A percentile compares a stretch with the other conserved stretches of the same genome.
These are phyloP conservation scores for Penicillium sp. DNA, from an alignment of 2,329 filamentous ascomycete species.

Conservation along the genomic window DNA sequence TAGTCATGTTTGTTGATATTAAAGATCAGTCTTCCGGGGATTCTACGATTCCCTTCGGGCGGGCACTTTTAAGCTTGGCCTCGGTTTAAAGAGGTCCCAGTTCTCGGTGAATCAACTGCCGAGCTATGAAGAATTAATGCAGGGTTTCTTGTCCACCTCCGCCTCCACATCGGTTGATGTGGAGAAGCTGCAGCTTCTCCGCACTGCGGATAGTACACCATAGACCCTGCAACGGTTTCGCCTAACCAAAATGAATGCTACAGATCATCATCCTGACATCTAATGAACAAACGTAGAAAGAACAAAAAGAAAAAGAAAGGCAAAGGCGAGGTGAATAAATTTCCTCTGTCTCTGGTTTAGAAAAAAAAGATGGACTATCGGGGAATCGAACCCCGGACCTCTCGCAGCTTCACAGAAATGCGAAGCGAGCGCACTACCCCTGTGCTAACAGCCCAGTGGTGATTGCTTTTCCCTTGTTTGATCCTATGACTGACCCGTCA, in stretches of 20 bases:
- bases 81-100: background rate
- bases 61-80: background rate
- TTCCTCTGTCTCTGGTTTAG: too few relatives aligned
- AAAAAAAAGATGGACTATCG: conserved; percentile 43
- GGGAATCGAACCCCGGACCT: conserved; percentile 52
- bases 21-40: background rate
- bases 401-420: too few relatives aligned
- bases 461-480: too few relatives aligned
- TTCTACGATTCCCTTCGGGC: background rate
- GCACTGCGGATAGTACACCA: background rate
- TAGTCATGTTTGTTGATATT: background rate
- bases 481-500: too few relatives aligned
- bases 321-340: too few relatives aligned
- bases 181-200: background rate
- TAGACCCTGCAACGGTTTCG: too few relatives aligned
- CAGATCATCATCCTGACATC: too few relatives aligned
- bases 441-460: too few relatives aligned
- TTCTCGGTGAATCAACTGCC: background rate
- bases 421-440: too few relatives aligned
- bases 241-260: too few relatives aligned
- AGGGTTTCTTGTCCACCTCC: background rate
- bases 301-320: too few relatives aligned
- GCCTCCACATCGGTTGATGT: background rate
- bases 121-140: background rate
- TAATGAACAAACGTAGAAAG: too few relatives aligned